A percentile compares a stretch with the other conserved stretches of the same genome.
phyloP scores from a whole-genome alignment of 2,329 filamentous ascomycete species.

The Colletotrichum australisinense region DNA sequence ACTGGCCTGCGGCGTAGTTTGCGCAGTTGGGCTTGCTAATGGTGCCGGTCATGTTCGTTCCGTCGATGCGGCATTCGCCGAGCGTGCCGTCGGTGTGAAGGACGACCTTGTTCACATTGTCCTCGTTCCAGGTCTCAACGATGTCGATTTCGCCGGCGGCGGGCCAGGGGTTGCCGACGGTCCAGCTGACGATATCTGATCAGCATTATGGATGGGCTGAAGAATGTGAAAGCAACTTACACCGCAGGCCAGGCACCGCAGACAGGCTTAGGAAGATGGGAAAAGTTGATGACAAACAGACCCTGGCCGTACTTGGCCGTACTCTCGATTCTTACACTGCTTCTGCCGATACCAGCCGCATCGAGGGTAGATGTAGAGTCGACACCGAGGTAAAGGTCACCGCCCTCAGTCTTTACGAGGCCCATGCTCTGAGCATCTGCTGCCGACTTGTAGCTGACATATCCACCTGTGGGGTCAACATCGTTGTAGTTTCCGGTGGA shows the following conservation, averaged over 20 bases:
- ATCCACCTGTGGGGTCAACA: constrained; percentile 72
- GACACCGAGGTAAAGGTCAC: constrained; percentile 53
- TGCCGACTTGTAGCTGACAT: constrained; percentile 64
- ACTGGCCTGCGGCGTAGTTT: constrained; percentile 49
- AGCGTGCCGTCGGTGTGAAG: constrained; percentile 61
- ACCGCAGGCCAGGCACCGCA: constrained; percentile 82
- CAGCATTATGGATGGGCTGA: neutral
- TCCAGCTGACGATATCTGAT: constrained; percentile 51
- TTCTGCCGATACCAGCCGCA: constrained; percentile 49
- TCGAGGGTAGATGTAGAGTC: constrained; percentile 45
- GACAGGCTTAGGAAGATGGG: constrained; percentile 72
- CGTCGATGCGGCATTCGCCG: constrained; percentile 49
- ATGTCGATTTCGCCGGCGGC: constrained; percentile 72
- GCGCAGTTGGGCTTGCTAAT: constrained; percentile 53
- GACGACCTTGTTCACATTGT: constrained; percentile 65
- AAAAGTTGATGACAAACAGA: constrained; percentile 76
- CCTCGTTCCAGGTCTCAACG: constrained; percentile 73
- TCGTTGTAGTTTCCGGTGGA: constrained; percentile 37
- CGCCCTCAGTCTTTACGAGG: constrained; percentile 46
- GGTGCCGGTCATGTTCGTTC: constrained; percentile 43
- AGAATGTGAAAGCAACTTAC: constrained; percentile 47
- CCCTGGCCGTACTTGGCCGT: constrained; percentile 71
- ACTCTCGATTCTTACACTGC: constrained; percentile 74
- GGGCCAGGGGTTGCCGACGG: constrained; percentile 67
- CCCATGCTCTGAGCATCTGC: constrained; percentile 48